Conservation (phyloP, 805 yeast species). For the Saccharomycopsis capsularis region DNA sequence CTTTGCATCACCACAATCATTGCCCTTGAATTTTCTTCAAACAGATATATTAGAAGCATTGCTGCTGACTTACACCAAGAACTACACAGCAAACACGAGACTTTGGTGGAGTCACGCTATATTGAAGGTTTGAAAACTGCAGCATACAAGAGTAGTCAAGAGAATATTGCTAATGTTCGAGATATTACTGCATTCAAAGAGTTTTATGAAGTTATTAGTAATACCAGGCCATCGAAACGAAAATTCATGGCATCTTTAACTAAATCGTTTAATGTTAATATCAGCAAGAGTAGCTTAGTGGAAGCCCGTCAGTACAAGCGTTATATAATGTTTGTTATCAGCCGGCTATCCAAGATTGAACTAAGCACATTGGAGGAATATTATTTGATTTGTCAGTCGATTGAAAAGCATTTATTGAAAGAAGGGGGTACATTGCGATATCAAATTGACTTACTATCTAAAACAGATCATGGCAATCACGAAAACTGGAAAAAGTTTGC, state of each 20-base stretch:
- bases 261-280: slow-evolving; percentile 29
- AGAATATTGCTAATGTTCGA: slow-evolving; percentile 22
- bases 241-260: slow-evolving; percentile 34
- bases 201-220: slow-evolving; percentile 38
- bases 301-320: slow-evolving; percentile 24
- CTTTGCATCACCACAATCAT: slow-evolving; percentile 60
- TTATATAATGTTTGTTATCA: slow-evolving; percentile 31
- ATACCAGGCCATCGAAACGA: slow-evolving; percentile 34
- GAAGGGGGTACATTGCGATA: slow-evolving; percentile 35
- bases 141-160: slow-evolving; percentile 27
- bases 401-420: slow-evolving; percentile 38
- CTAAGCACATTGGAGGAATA: slow-evolving; percentile 47
- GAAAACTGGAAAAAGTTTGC: background rate
- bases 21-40: slow-evolving; percentile 55
- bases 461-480: background rate
- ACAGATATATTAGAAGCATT: slow-evolving; percentile 35
- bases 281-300: slow-evolving; percentile 25
- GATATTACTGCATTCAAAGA: slow-evolving; percentile 25
- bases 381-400: slow-evolving; percentile 34
- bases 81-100: slow-evolving; percentile 60
- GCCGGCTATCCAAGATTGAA: slow-evolving; percentile 35
- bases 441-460: slow-evolving; percentile 20
- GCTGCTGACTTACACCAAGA: slow-evolving; percentile 50
- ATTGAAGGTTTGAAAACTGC: slow-evolving; percentile 56
- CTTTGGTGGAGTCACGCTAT: slow-evolving; percentile 60